Base-by-base conservation (phyloP, 352 stramenopile genomes). In the Phytophthora boehmeriae region DNA sequence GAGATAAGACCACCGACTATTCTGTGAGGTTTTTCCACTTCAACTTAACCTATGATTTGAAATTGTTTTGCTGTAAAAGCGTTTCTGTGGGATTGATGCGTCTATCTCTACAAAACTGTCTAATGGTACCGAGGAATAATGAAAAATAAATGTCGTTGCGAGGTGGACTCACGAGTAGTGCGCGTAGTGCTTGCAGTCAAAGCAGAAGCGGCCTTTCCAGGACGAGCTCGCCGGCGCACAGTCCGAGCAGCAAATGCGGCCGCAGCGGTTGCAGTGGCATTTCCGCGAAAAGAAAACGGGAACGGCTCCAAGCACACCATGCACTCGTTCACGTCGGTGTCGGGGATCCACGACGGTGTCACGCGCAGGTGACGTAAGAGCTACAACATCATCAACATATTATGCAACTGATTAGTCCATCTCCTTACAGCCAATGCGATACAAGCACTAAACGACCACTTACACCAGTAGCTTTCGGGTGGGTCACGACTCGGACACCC, bases 261-360 rank as follows among this genome's bases (percentile, higher is more conserved):
- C 80, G 54, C 85, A 93, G 13, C 83, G 83, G 20, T 85, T 68
- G 65, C 85, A 93, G 59, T 90, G 82, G 50, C 78, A 78, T 45
- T 88, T 88, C n/a, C 83, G 72, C 19, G 78, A 83, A 48, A 92
- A 88, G 50, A 90, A 86, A 77, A 86, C 25, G 78, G 73, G 53
- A 94, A 94, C 13, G 68, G 52, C 47, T 92, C 74, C 20, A 85
- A 41, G 19, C 85, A 94, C 8, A 94, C 61, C 85, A 94, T 94
- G 63, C 85, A 94, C 30, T 68, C 58, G 17, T 45, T 57, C 20
- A 90, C 71, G 20, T 87, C 73, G 2, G 68, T 65, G 17, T 90
- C 83, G 1, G 75, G 68, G 16, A 94, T 89, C 78, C 76, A 86
- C 41, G 73, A 83, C 14, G 83, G 83, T 8, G 83, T 89, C 32